Evolutionary conservation across 805 yeast genomes (phyloP).

Genomic region (Wickerhamomyces queroliae): DNA sequence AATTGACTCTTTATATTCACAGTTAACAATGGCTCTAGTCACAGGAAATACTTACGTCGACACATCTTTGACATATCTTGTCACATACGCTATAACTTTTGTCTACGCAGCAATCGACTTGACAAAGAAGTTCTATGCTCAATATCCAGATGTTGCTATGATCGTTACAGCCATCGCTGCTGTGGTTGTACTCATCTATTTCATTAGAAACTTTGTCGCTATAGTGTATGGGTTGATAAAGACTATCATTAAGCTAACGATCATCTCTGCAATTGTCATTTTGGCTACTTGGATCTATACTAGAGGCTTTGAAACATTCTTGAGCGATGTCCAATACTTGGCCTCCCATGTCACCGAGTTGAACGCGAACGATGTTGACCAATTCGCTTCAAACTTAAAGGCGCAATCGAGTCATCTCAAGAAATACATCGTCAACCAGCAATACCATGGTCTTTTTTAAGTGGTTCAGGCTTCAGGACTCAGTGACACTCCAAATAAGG

Average conservation of each 20-base stretch:
- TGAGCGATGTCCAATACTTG: too few species aligned
- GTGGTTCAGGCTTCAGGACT: too few species aligned
- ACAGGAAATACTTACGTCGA: constrained; percentile 20
- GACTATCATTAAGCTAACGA: constrained; percentile 25
- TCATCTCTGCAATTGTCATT: constrained; percentile 14
- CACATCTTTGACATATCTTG: constrained; percentile 10
- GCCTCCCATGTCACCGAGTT: too few species aligned
- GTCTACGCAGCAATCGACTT: constrained; percentile 8
- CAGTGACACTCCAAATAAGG: too few species aligned
- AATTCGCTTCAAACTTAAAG: too few species aligned
- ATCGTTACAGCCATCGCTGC: constrained; percentile 14
- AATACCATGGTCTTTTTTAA: too few species aligned
- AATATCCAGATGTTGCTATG: constrained; percentile 26
- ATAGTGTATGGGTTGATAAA: constrained; percentile 14
- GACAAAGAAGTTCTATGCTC: constrained; percentile 17
- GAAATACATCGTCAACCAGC: too few species aligned
- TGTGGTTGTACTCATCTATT: constrained; percentile 20
- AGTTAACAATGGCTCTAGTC: constrained; percentile 5
- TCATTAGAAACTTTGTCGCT: constrained; percentile 23
- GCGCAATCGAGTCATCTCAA: too few species aligned
- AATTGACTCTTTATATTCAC: too few species aligned
- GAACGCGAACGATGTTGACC: too few species aligned
- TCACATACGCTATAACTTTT: constrained; percentile 1
- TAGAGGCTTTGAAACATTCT: neutral
- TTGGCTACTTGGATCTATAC: constrained; percentile 21